phyloP scores from a whole-genome alignment of 495 filamentous ascomycete genomes.

The Aspergillus mulundensis region DNA sequence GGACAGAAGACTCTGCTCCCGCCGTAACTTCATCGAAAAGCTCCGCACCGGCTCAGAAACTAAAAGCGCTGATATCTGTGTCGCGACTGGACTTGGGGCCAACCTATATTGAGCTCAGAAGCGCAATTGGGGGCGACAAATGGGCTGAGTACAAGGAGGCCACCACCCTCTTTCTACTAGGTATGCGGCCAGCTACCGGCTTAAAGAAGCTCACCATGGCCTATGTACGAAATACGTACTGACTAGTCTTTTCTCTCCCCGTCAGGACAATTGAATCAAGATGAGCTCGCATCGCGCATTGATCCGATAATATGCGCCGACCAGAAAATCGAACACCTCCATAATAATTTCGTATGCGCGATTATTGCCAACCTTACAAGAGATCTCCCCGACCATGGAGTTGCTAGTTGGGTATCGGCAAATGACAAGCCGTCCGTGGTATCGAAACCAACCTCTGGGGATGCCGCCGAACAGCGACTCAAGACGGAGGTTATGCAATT shows the following conservation, averaged over 20 bases:
- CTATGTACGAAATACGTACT: not conserved
- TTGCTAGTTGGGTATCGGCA: constrained; percentile 91
- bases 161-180: constrained; percentile 73
- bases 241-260: constrained; percentile 1
- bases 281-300: constrained; percentile 73
- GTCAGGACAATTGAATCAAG: constrained; percentile 77
- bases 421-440: constrained; percentile 88
- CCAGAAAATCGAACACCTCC: constrained; percentile 71
- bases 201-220: too few species aligned
- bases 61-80: constrained; percentile 60
- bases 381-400: constrained; percentile 86
- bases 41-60: constrained; percentile 53
- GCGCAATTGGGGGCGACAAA: constrained; percentile 66
- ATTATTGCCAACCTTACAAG: constrained; percentile 83
- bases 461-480: constrained; percentile 83
- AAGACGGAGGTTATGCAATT: constrained; percentile 95
- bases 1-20: constrained; percentile 57
- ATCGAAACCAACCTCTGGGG: constrained; percentile 75
- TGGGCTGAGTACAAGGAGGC: constrained; percentile 88
- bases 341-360: constrained; percentile 84
- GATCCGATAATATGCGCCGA: constrained; percentile 67
- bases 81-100: constrained; percentile 89
- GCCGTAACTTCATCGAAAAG: constrained; percentile 58
- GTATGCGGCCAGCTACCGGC: constrained; percentile 44
- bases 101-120: constrained; percentile 80